Evolutionary conservation across 768 basidiomycete species (phyloP).

Genomic region (Russula sp.): DNA sequence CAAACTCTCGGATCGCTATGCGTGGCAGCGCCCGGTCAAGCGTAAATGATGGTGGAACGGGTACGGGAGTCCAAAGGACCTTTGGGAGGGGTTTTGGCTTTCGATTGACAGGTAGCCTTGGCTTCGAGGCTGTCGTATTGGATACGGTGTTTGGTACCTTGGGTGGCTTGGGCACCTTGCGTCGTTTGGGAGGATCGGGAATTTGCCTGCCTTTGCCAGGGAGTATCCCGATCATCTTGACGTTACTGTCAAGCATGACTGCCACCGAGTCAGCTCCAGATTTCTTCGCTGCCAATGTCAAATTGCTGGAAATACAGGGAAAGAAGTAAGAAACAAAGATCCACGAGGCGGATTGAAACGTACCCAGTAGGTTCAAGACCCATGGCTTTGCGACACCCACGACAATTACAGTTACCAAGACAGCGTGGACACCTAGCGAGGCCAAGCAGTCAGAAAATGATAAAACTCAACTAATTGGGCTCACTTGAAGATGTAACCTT

Average conservation of each 20-base stretch:
- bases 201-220: conserved; percentile 26
- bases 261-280: conserved; percentile 34
- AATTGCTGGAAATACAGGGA: conserved; percentile 29
- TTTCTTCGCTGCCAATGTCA: conserved; percentile 32
- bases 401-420: conserved; percentile 59
- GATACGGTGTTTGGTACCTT: conserved; percentile 15
- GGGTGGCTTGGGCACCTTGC: conserved; percentile 23
- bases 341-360: conserved; percentile 21
- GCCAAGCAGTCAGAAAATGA: conserved; percentile 14
- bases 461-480: conserved; percentile 11
- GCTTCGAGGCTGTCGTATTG: conserved; percentile 14
- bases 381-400: conserved; percentile 53
- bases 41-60: conserved; percentile 34
- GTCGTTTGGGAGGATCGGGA: conserved; percentile 7
- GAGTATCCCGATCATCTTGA: conserved; percentile 27
- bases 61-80: conserved; percentile 48
- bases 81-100: conserved; percentile 33
- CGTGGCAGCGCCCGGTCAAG: conserved; percentile 48
- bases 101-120: conserved; percentile 9
- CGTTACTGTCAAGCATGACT: conserved; percentile 31
- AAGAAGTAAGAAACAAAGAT: background rate
- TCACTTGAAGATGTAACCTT: conserved; percentile 48
- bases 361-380: conserved; percentile 57
- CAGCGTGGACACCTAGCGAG: conserved; percentile 59
- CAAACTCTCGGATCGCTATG: conserved; percentile 68